Conservation (phyloP, 306 rosid species). For the Spatholobus suberectus region DNA sequence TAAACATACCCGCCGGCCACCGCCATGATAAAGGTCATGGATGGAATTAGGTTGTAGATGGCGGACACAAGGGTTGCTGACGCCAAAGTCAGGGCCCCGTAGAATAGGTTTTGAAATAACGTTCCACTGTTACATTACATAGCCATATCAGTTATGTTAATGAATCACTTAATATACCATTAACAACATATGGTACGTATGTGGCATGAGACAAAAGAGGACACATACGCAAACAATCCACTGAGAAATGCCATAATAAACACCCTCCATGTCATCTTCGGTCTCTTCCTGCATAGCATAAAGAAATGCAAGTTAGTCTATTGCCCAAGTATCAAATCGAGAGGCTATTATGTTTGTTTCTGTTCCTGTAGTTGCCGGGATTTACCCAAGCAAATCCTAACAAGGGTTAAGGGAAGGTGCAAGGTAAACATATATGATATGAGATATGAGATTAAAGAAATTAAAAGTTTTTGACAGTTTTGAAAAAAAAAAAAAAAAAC, state of each 20-base stretch:
- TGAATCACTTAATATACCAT: not conserved
- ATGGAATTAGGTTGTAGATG: slow-evolving; percentile 47
- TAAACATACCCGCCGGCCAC: slow-evolving; percentile 35
- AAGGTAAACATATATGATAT: too few relatives aligned
- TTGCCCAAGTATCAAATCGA: too few relatives aligned
- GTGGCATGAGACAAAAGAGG: too few relatives aligned
- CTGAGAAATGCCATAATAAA: slow-evolving; percentile 58
- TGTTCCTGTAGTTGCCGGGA: not conserved
- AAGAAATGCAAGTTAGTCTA: not conserved
- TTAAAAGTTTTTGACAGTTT: too few relatives aligned
- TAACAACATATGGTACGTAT: too few relatives aligned
- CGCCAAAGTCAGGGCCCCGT: slow-evolving; percentile 30
- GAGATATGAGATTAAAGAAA: too few relatives aligned
- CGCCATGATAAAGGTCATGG: slow-evolving; percentile 46
- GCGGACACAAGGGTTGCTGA: slow-evolving; percentile 50
- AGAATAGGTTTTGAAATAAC: slow-evolving; percentile 48
- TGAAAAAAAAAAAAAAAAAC: too few relatives aligned
- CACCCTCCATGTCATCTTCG: slow-evolving; percentile 56
- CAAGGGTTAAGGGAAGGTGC: too few relatives aligned
- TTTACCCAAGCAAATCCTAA: too few relatives aligned
- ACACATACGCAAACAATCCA: slow-evolving; percentile 66
- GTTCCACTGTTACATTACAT: slow-evolving; percentile 34
- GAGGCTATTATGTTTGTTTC: too few relatives aligned
- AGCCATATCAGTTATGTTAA: not conserved
- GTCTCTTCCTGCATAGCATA: slow-evolving; percentile 48